Conservation (phyloP, 257 asterid species). For the Coffea eugenioides region DNA sequence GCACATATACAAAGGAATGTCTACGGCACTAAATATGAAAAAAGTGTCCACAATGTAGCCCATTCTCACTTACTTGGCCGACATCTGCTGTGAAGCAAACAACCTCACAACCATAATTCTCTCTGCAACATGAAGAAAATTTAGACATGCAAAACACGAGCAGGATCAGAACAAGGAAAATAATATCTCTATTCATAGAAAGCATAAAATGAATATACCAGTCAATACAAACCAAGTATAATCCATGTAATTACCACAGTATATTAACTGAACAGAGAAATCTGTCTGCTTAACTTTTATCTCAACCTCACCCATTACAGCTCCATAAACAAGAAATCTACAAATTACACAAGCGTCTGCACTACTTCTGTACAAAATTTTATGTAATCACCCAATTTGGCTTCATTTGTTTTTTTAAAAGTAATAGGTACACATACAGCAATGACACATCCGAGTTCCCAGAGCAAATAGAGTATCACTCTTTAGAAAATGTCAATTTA, state of each 20-base stretch:
- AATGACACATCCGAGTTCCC: background rate
- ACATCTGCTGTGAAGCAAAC: constrained; percentile 97
- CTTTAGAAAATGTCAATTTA: background rate
- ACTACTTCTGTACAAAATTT: too few relatives aligned
- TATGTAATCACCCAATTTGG: background rate
- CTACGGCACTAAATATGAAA: background rate
- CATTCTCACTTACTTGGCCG: constrained; percentile 71
- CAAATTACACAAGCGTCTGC: background rate
- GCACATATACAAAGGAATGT: background rate
- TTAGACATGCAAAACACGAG: background rate
- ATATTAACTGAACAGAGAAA: background rate
- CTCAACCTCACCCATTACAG: background rate
- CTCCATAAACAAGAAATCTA: background rate
- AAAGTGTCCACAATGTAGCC: constrained; percentile 7
- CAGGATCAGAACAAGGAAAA: background rate
- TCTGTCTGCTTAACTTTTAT: background rate
- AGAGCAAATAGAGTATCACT: background rate
- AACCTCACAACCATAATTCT: constrained; percentile 89
- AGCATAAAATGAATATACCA: background rate
- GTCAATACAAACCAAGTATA: background rate
- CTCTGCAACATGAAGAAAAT: constrained; percentile 48
- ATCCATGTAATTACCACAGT: background rate
- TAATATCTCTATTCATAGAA: background rate
- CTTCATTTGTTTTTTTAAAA: background rate
- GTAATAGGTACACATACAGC: background rate